Percentiles rank a stretch among this genome's conserved stretches.
phyloP scores from a whole-genome alignment of 1,284 basidiomycete genomes.

The Cutaneotrichosporon sp. region DNA sequence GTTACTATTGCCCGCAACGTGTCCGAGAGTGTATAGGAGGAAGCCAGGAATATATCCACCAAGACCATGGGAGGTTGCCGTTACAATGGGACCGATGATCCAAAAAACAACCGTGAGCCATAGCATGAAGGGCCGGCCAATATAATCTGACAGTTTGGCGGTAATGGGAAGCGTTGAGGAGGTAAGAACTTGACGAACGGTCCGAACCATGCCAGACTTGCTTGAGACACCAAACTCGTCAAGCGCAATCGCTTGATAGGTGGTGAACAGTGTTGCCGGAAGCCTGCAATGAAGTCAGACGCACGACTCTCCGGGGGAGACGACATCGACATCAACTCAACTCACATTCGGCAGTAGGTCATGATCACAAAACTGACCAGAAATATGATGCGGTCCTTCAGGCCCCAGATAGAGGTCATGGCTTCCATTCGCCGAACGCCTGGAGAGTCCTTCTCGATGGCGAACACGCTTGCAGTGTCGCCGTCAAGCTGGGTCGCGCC shows the following conservation, averaged over 20 bases:
- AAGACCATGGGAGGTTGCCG: slow-evolving; percentile 39
- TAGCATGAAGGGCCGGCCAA: slow-evolving; percentile 47
- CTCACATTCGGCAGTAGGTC: slow-evolving; percentile 5
- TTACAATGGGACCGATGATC: slow-evolving; percentile 45
- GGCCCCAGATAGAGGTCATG: slow-evolving; percentile 6
- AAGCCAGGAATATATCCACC: slow-evolving; percentile 44
- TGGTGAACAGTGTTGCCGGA: slow-evolving; percentile 4
- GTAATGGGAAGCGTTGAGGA: slow-evolving; percentile 37
- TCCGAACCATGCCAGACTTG: slow-evolving; percentile 38
- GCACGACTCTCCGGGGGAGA: background rate
- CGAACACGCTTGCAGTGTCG: background rate
- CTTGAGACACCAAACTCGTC: slow-evolving; percentile 22
- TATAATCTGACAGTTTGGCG: slow-evolving; percentile 44
- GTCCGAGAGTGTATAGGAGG: slow-evolving; percentile 29
- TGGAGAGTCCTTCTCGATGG: slow-evolving; percentile 9
- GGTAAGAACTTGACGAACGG: slow-evolving; percentile 37
- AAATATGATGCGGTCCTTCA: slow-evolving; percentile 4
- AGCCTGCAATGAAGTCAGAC: slow-evolving; percentile 1
- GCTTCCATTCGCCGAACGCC: slow-evolving; percentile 19
- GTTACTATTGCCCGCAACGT: slow-evolving; percentile 18
- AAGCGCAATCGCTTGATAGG: slow-evolving; percentile 26
- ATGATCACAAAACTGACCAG: slow-evolving; percentile 9
- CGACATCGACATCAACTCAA: no score
- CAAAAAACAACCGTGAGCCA: slow-evolving; percentile 44
- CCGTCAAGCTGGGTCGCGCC: background rate